Conservation (phyloP, 1,139 yeast genomes). For the Lodderomyces orthopsilosis region DNA sequence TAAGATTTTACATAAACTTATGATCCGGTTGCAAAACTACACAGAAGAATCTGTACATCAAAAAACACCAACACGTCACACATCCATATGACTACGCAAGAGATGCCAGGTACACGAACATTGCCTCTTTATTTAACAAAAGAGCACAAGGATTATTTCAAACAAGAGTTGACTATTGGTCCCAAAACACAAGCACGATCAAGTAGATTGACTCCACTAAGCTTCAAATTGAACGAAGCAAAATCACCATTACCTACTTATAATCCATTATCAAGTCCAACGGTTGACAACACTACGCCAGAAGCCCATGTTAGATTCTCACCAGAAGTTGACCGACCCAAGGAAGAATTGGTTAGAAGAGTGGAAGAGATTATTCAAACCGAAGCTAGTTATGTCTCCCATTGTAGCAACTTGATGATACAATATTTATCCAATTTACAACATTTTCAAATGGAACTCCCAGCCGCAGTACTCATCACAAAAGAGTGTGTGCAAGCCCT, state of each 20-base stretch:
- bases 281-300: not conserved
- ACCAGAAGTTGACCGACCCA: not conserved
- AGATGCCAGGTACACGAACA: not conserved
- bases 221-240: not conserved
- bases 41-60: no score
- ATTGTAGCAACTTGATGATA: not conserved
- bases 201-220: not conserved
- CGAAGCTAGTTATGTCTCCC: not conserved
- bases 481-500: conserved; percentile 20
- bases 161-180: not conserved
- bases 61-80: not conserved
- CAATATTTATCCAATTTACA: not conserved
- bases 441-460: conserved; percentile 12
- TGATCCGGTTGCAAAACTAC: conserved; percentile 8
- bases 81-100: not conserved
- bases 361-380: not conserved
- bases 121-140: not conserved
- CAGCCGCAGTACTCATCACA: conserved; percentile 24
- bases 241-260: not conserved
- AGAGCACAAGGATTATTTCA: not conserved
- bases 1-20: no score
- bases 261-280: not conserved
- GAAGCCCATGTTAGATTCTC: not conserved
- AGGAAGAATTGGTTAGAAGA: not conserved
- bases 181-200: not conserved